Percentiles rank a stretch among this genome's conserved stretches.
Evolutionary conservation across 768 basidiomycete genomes (phyloP).

Genomic region (Coprinellus micaceus): DNA sequence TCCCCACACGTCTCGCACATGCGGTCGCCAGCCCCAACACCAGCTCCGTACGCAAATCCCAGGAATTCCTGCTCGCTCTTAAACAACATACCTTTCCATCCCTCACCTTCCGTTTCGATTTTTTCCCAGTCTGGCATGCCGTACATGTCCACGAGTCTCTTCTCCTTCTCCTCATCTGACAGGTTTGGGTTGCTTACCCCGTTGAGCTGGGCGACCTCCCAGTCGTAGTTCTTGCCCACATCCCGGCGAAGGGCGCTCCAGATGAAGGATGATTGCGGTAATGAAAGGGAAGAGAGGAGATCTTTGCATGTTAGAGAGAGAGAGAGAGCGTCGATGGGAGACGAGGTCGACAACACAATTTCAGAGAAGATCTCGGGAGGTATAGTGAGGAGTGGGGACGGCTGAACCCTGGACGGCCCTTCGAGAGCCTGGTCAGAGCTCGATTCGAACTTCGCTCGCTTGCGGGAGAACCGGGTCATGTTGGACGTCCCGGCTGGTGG

Average conservation of each 20-base stretch:
- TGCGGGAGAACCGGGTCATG: too few relatives aligned
- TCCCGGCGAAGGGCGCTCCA: conserved; percentile 6
- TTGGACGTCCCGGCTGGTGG: too few relatives aligned
- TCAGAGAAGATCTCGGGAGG: conserved; percentile 7
- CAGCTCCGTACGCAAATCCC: neutral
- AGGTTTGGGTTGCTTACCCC: too few relatives aligned
- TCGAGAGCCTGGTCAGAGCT: too few relatives aligned
- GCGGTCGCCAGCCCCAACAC: too few relatives aligned
- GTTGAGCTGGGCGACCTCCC: too few relatives aligned
- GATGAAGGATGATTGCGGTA: conserved; percentile 8
- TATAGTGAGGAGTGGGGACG: neutral
- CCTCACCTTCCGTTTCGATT: neutral
- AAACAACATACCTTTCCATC: neutral
- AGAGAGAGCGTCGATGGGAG: conserved; percentile 1
- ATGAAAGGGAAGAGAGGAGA: conserved; percentile 1
- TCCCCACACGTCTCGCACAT: neutral
- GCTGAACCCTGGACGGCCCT: too few relatives aligned
- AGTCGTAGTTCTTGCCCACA: conserved; percentile 27
- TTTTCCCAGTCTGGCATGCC: neutral
- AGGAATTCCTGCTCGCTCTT: neutral
- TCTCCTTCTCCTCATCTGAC: too few relatives aligned
- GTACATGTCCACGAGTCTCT: too few relatives aligned
- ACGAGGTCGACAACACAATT: neutral
- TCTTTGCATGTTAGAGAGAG: conserved; percentile 8
- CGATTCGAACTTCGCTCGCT: too few relatives aligned